Conservation (phyloP, 331 rosid species). For the Rosa hybrid region DNA sequence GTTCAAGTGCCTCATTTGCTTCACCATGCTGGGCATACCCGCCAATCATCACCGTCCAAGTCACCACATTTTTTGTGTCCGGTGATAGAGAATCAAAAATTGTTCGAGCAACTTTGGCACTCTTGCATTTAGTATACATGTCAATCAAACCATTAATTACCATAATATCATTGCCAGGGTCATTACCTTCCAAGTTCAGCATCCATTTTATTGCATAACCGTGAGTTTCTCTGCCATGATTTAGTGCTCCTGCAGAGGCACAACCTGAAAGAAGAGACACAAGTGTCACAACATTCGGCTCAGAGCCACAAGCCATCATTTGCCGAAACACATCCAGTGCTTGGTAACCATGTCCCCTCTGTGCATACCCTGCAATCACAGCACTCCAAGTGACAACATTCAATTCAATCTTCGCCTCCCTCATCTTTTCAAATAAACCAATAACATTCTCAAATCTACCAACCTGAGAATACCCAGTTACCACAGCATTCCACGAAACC, state of each 20-base stretch:
- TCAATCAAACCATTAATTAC: slow-evolving; percentile 76
- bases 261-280: slow-evolving; percentile 77
- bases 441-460: slow-evolving; percentile 60
- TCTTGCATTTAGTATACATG: slow-evolving; percentile 78
- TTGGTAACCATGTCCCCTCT: slow-evolving; percentile 63
- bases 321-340: slow-evolving; percentile 65
- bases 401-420: slow-evolving; percentile 51
- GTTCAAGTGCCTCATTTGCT: slow-evolving; percentile 67
- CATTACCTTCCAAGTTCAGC: slow-evolving; percentile 40
- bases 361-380: slow-evolving; percentile 73
- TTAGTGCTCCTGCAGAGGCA: slow-evolving; percentile 69
- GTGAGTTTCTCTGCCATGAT: slow-evolving; percentile 66
- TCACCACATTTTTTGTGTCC: slow-evolving; percentile 59
- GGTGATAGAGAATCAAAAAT: slow-evolving; percentile 54
- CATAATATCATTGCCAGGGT: slow-evolving; percentile 52
- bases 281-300: slow-evolving; percentile 67
- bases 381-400: slow-evolving; percentile 87
- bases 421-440: slow-evolving; percentile 61
- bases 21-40: slow-evolving; percentile 86
- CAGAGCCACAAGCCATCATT: slow-evolving; percentile 51
- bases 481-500: slow-evolving; percentile 87
- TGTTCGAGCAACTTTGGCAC: slow-evolving; percentile 42
- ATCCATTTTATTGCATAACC: slow-evolving; percentile 60
- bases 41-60: slow-evolving; percentile 85
- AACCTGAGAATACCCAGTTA: slow-evolving; percentile 70